Conservation (phyloP, 2,329 filamentous ascomycete species). For the Fonsecaea nubica region DNA sequence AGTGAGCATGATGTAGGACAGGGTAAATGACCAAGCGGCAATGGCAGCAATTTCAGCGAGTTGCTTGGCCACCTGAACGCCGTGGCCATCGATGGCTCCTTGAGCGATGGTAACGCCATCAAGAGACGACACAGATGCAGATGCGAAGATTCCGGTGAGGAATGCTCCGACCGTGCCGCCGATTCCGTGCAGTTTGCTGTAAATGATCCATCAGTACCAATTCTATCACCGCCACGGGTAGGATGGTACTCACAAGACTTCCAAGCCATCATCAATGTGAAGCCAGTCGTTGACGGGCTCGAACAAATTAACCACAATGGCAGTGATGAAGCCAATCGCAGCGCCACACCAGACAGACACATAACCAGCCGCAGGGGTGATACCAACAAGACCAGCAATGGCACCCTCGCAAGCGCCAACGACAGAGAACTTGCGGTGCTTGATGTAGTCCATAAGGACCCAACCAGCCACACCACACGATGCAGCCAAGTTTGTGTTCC, state of each 20-base stretch:
- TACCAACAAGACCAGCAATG: conserved; percentile 85
- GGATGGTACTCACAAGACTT: conserved; percentile 54
- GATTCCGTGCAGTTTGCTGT: conserved; percentile 40
- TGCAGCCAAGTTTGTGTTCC: conserved; percentile 85
- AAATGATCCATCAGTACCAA: neutral
- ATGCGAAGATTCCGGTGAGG: conserved; percentile 64
- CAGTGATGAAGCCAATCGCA: conserved; percentile 63
- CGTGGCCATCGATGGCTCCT: conserved; percentile 63
- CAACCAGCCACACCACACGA: conserved; percentile 81
- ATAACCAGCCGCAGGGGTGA: conserved; percentile 85
- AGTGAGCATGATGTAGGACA: conserved; percentile 60
- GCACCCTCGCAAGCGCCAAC: conserved; percentile 92
- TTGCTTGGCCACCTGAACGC: conserved; percentile 62
- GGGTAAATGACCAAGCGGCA: conserved; percentile 59
- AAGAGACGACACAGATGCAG: conserved; percentile 50
- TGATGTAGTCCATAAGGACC: conserved; percentile 83
- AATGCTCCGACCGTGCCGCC: conserved; percentile 65
- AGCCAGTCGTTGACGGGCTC: conserved; percentile 62
- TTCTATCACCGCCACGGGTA: neutral
- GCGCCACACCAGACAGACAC: conserved; percentile 74
- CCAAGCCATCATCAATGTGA: conserved; percentile 63
- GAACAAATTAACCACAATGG: conserved; percentile 57
- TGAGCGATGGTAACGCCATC: conserved; percentile 56
- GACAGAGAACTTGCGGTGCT: conserved; percentile 86
- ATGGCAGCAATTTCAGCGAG: conserved; percentile 63